phyloP scores from a whole-genome alignment of 2,329 filamentous ascomycete genomes.

The Fusarium sp. region DNA sequence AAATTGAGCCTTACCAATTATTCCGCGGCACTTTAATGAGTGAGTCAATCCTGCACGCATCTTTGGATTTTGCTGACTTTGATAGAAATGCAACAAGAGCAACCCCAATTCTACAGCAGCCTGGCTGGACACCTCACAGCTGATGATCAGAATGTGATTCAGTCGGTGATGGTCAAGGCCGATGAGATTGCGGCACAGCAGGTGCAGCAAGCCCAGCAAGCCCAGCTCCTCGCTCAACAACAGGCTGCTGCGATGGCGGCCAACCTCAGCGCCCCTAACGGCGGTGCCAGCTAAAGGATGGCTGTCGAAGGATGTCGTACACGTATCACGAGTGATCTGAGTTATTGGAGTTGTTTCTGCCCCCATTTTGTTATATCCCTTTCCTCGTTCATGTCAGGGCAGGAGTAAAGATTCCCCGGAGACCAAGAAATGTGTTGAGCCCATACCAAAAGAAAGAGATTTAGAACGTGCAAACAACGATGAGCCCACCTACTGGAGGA shows the following conservation, averaged over 20 bases:
- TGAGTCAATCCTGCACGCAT: constrained; percentile 59
- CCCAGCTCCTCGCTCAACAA: constrained; percentile 43
- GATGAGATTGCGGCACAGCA: constrained; percentile 53
- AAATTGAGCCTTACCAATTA: constrained; percentile 90
- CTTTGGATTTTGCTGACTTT: constrained; percentile 37
- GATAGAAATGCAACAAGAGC: constrained; percentile 85
- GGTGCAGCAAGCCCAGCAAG: constrained; percentile 41
- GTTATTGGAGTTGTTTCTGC: constrained; percentile 38
- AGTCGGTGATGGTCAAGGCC: constrained; percentile 76
- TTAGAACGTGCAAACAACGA: constrained; percentile 45
- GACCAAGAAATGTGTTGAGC: constrained; percentile 39
- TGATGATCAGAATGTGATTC: constrained; percentile 84
- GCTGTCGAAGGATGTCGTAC: neutral
- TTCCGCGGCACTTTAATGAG: constrained; percentile 85
- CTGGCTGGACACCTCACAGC: constrained; percentile 80
- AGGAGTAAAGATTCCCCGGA: constrained; percentile 43
- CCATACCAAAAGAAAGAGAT: constrained; percentile 43
- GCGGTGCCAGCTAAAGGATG: constrained; percentile 38
- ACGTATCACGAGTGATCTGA: constrained; percentile 25
- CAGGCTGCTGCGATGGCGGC: constrained; percentile 36
- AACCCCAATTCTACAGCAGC: constrained; percentile 86
- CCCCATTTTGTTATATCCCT: constrained; percentile 42
- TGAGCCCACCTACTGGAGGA: constrained; percentile 37
- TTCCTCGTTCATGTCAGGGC: constrained; percentile 40
- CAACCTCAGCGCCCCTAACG: constrained; percentile 35